Evolutionary conservation across 2,329 filamentous ascomycete genomes (phyloP).

Genomic region (Talaromyces sp.): DNA sequence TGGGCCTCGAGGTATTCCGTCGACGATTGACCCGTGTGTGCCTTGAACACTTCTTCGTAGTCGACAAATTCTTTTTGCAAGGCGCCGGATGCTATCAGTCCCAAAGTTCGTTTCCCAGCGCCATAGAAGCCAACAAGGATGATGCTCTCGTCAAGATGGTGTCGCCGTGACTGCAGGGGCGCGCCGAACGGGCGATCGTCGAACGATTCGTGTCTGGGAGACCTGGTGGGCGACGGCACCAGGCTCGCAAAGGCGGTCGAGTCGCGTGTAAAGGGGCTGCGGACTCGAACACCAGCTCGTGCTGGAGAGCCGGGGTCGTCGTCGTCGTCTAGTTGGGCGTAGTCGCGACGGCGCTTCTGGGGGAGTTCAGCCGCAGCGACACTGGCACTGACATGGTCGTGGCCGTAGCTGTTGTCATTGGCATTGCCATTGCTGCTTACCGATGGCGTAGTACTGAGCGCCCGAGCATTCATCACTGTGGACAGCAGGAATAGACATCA

Average conservation of each 20-base stretch:
- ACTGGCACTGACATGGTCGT: neutral
- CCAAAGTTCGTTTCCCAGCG: constrained; percentile 69
- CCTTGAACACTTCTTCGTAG: constrained; percentile 62
- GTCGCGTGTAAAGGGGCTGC: neutral
- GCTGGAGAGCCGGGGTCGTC: neutral
- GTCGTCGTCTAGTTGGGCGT: neutral
- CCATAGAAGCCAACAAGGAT: constrained; percentile 68
- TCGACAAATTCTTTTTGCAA: constrained; percentile 65
- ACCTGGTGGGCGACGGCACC: neutral
- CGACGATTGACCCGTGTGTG: constrained; percentile 57
- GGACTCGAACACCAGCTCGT: neutral
- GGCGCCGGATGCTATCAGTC: constrained; percentile 67
- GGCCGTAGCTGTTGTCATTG: neutral
- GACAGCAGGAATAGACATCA: neutral
- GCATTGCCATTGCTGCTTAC: neutral
- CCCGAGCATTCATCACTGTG: neutral
- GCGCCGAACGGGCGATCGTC: constrained; percentile 4
- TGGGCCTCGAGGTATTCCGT: constrained; percentile 59
- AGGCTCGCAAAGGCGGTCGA: neutral
- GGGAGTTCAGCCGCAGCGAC: neutral
- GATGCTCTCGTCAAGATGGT: constrained; percentile 33
- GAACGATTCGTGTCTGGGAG: neutral
- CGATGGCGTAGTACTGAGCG: neutral
- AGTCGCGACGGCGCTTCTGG: constrained; percentile 6
- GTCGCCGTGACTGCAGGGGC: constrained; percentile 1